A percentile compares a stretch with the other conserved stretches of the same genome.
phyloP scores from a whole-genome alignment of 129 eudicot genomes.

The Erigeron canadensis region DNA sequence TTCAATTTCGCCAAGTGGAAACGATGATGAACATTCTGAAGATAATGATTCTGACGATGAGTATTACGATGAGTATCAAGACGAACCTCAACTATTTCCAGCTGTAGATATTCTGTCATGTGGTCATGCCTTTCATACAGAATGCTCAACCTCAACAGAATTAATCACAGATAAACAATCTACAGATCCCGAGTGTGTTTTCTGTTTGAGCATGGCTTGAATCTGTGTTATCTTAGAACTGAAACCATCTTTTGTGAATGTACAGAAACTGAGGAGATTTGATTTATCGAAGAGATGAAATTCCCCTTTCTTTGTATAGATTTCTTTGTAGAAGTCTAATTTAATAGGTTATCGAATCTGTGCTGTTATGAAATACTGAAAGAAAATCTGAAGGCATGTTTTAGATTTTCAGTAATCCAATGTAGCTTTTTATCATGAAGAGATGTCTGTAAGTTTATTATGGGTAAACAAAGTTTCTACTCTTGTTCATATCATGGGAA shows the following conservation, averaged over 20 bases:
- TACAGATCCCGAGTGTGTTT: constrained; percentile 7
- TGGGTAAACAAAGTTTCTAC: no score
- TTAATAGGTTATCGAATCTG: not conserved
- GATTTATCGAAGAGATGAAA: not conserved
- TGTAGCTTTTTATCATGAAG: no score
- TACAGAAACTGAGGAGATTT: not conserved
- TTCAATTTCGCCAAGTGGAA: not conserved
- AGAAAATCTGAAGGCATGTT: no score
- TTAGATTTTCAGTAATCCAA: no score
- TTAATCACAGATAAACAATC: not conserved
- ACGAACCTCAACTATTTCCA: constrained; percentile 9
- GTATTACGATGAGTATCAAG: not conserved
- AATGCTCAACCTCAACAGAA: not conserved
- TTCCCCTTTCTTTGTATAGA: not conserved
- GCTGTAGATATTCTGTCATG: constrained; percentile 20
- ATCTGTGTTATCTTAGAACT: not conserved
- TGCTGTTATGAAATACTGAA: no score
- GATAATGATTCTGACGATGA: not conserved
- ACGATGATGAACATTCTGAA: not conserved
- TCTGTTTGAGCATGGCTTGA: constrained; percentile 13
- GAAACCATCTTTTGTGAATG: not conserved
- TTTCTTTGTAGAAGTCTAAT: not conserved
- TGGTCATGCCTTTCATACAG: constrained; percentile 15
- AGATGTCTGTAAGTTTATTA: no score
- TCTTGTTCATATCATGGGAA: no score